A percentile compares a stretch with the other conserved stretches of the same genome.
phyloP scores from a whole-genome alignment of 495 filamentous ascomycete genomes.

The Halenospora varia region DNA sequence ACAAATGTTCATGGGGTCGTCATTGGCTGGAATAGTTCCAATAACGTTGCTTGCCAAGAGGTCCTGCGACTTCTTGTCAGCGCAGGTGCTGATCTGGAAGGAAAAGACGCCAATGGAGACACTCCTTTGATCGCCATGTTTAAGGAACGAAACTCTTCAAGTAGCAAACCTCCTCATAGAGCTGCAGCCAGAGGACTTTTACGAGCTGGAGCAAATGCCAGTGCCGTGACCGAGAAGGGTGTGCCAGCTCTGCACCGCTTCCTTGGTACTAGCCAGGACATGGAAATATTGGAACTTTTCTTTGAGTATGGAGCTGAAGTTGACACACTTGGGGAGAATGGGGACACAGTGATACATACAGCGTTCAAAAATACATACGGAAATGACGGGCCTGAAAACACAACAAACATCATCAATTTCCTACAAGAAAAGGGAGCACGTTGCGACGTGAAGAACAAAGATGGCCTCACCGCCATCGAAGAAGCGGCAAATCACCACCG shows the following conservation, averaged over 20 bases:
- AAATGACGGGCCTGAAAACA: neutral
- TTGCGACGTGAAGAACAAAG: conserved; percentile 1
- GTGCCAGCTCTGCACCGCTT: neutral
- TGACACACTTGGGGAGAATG: neutral
- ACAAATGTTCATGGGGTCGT: conserved; percentile 1
- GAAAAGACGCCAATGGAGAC: neutral
- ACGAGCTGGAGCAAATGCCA: neutral
- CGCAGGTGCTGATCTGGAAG: conserved; percentile 4
- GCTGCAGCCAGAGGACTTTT: neutral
- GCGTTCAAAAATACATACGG: neutral
- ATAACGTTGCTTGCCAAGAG: neutral
- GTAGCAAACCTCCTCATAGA: neutral
- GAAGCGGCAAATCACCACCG: neutral
- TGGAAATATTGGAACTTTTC: neutral
- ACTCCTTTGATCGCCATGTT: neutral
- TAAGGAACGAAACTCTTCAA: too few relatives aligned
- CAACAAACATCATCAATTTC: neutral
- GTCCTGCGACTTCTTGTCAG: neutral
- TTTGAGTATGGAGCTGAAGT: conserved; percentile 6
- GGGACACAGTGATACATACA: conserved; percentile 5
- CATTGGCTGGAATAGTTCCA: neutral
- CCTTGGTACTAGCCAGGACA: neutral
- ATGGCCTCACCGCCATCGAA: conserved; percentile 1
- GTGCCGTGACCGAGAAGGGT: neutral
- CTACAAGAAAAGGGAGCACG: conserved; percentile 7